Percentiles rank a stretch among this genome's conserved stretches.
Conservation (phyloP, 2,329 filamentous ascomycete species). For the Hypomyces perniciosus region DNA sequence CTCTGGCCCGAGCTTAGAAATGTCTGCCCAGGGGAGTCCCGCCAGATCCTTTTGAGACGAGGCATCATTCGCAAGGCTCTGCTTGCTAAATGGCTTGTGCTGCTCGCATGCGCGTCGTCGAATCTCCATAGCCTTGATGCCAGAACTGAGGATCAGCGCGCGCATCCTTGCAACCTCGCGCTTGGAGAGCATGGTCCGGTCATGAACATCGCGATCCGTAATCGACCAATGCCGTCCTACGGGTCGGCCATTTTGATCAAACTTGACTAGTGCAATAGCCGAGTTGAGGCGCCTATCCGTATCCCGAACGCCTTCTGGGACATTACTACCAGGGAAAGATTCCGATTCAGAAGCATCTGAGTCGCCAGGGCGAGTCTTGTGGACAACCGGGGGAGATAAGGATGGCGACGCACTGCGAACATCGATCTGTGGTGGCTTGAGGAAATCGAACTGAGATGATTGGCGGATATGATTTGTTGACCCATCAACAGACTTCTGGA, state of each 20-base stretch:
- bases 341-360: slow-evolving; percentile 36
- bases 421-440: slow-evolving; percentile 46
- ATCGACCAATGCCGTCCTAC: slow-evolving; percentile 46
- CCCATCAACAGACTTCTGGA: slow-evolving; percentile 14
- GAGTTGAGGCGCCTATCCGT: slow-evolving; percentile 33
- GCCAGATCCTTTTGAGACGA: slow-evolving; percentile 17
- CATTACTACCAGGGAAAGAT: slow-evolving; percentile 23
- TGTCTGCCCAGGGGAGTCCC: slow-evolving; percentile 35
- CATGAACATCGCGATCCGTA: slow-evolving; percentile 35
- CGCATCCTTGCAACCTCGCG: slow-evolving; percentile 77
- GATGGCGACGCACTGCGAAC: slow-evolving; percentile 37
- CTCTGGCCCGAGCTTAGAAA: slow-evolving; percentile 37
- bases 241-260: slow-evolving; percentile 18
- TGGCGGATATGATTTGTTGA: slow-evolving; percentile 26
- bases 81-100: slow-evolving; percentile 29
- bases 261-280: slow-evolving; percentile 22
- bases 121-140: slow-evolving; percentile 86
- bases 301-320: slow-evolving; percentile 24
- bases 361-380: slow-evolving; percentile 18
- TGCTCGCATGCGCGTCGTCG: slow-evolving; percentile 54
- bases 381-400: slow-evolving; percentile 25
- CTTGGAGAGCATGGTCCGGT: slow-evolving; percentile 43
- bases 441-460: slow-evolving; percentile 40
- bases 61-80: slow-evolving; percentile 19
- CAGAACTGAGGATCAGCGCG: slow-evolving; percentile 71